phyloP scores from a whole-genome alignment of 2,329 filamentous ascomycete genomes.

The Cytospora piceae region DNA sequence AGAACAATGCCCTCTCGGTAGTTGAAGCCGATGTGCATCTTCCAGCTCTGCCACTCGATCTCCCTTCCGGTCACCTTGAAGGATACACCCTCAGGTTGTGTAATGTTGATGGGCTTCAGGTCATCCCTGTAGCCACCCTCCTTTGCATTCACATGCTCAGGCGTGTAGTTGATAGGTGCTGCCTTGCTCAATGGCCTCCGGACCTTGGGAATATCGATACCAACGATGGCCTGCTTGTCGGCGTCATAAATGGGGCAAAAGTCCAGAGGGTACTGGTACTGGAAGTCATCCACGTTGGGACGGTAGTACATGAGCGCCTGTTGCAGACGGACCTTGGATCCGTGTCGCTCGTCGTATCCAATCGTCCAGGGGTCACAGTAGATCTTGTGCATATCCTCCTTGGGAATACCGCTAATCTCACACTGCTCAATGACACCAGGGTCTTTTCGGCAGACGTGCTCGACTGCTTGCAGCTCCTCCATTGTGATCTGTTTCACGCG shows the following conservation, averaged over 20 bases:
- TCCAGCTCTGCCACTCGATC: slow-evolving; percentile 92
- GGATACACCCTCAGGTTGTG: slow-evolving; percentile 80
- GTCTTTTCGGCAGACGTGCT: slow-evolving; percentile 75
- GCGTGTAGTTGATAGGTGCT: slow-evolving; percentile 78
- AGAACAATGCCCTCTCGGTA: slow-evolving; percentile 90
- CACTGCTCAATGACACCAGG: slow-evolving; percentile 91
- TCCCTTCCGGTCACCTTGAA: slow-evolving; percentile 76
- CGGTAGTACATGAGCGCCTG: slow-evolving; percentile 97
- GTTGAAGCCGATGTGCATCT: slow-evolving; percentile 91
- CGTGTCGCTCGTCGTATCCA: slow-evolving; percentile 89
- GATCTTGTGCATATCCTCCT: slow-evolving; percentile 89
- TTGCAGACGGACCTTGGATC: slow-evolving; percentile 76
- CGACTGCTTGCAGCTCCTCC: slow-evolving; percentile 84
- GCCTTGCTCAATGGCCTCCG: slow-evolving; percentile 75
- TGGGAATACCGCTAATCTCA: slow-evolving; percentile 76
- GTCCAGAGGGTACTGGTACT: slow-evolving; percentile 90
- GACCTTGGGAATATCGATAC: slow-evolving; percentile 81
- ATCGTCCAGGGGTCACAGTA: slow-evolving; percentile 98
- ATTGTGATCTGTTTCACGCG: slow-evolving; percentile 70
- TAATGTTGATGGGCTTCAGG: slow-evolving; percentile 77
- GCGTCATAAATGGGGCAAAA: slow-evolving; percentile 92
- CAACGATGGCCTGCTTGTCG: slow-evolving; percentile 75
- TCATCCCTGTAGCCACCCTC: slow-evolving; percentile 77
- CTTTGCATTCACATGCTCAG: slow-evolving; percentile 66
- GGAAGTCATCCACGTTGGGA: slow-evolving; percentile 80